Conservation (phyloP, 768 basidiomycete species). For the Daedaleopsis nitida region DNA sequence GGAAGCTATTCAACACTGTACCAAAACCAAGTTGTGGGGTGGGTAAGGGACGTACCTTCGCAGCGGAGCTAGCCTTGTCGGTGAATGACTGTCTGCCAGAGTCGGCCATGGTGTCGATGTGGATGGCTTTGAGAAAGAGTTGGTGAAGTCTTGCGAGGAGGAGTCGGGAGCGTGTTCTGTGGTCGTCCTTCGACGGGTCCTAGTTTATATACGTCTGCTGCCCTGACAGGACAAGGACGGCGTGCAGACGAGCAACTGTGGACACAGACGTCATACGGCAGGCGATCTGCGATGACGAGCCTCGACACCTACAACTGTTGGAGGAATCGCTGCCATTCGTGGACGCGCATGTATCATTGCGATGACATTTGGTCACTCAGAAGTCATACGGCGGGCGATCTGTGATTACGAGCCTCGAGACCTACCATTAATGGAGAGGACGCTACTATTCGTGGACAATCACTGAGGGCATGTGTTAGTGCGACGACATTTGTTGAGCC, state of each 20-base stretch:
- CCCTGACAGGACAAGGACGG: neutral
- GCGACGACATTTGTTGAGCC: too few relatives aligned
- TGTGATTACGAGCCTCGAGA: too few relatives aligned
- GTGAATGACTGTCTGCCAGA: conserved; percentile 34
- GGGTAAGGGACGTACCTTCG: conserved; percentile 30
- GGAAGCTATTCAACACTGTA: neutral
- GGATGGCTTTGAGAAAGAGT: conserved; percentile 7
- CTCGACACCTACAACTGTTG: neutral
- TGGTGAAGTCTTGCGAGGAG: neutral
- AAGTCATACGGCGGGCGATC: too few relatives aligned
- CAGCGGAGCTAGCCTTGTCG: conserved; percentile 32
- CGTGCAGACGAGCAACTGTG: neutral
- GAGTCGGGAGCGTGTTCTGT: too few relatives aligned
- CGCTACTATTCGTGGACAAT: too few relatives aligned
- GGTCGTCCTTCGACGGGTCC: neutral
- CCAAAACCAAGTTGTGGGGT: neutral
- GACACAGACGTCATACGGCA: neutral
- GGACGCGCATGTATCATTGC: too few relatives aligned
- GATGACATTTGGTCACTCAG: too few relatives aligned
- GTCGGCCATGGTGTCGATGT: conserved; percentile 31
- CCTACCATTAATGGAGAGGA: too few relatives aligned
- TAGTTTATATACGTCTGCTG: neutral
- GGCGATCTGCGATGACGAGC: neutral
- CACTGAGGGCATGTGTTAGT: too few relatives aligned
- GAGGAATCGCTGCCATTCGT: neutral